phyloP scores from a whole-genome alignment of 169 alveolate species.

The Plasmodium fragile region DNA sequence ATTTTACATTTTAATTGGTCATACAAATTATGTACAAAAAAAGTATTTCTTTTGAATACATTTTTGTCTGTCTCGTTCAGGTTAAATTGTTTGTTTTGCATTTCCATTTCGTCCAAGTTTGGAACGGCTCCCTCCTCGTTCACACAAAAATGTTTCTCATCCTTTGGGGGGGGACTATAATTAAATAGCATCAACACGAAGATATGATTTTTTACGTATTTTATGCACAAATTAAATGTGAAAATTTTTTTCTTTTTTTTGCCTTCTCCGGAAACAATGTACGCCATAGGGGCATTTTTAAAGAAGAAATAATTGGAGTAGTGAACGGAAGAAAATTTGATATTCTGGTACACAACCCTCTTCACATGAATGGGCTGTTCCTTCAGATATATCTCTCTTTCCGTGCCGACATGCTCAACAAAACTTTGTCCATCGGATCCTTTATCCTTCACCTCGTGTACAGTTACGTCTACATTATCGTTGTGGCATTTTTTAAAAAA shows the following conservation, averaged over 20 bases:
- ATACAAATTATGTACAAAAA: constrained; percentile 51
- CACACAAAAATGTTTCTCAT: neutral
- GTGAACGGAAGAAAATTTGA: neutral
- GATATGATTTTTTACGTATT: constrained; percentile 6
- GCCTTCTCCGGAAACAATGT: neutral
- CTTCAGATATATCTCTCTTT: constrained; percentile 24
- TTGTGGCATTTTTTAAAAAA: constrained; percentile 12
- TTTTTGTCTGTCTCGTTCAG: constrained; percentile 59
- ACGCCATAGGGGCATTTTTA: constrained; percentile 25
- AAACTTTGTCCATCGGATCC: neutral
- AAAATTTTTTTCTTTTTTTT: neutral
- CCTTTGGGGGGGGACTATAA: neutral
- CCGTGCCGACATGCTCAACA: neutral
- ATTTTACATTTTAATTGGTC: constrained; percentile 16
- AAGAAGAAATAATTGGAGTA: constrained; percentile 54
- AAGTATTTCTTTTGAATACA: constrained; percentile 53
- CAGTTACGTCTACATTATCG: constrained; percentile 12
- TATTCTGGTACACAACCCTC: constrained; percentile 2
- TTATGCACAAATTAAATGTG: constrained; percentile 16
- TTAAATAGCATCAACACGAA: constrained; percentile 9
- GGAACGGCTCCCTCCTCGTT: neutral
- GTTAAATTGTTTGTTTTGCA: constrained; percentile 38
- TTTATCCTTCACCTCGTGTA: constrained; percentile 21
- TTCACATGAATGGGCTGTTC: constrained; percentile 30
- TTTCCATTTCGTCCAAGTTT: constrained; percentile 15